These are phyloP conservation scores for Dactylellina cionopaga DNA, from an alignment of 2,329 filamentous ascomycete species.

Conservation along the genomic window DNA sequence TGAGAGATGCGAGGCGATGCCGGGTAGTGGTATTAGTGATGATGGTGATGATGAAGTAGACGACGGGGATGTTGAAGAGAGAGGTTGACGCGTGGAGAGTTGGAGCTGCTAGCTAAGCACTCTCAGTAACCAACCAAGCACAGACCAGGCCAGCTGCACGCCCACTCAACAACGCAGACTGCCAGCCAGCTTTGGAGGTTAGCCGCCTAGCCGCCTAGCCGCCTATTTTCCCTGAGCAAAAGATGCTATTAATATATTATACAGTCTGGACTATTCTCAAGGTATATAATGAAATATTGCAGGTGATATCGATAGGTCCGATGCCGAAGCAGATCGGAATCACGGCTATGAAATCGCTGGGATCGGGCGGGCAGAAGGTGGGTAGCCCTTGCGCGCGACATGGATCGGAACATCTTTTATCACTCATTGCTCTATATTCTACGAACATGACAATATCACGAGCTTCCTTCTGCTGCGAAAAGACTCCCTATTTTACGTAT, in stretches of 20 bases:
- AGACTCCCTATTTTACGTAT: neutral
- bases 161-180: neutral
- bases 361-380: neutral
- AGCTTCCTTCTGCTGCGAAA: conserved; percentile 9
- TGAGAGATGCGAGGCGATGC: neutral
- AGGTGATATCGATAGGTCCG: conserved; percentile 24
- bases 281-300: too few relatives aligned
- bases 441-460: conserved; percentile 4
- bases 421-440: neutral
- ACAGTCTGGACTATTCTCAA: too few relatives aligned
- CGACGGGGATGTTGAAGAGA: conserved; percentile 6
- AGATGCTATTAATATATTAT: too few relatives aligned
- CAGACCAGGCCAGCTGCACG: conserved; percentile 4
- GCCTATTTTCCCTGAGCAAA: neutral
- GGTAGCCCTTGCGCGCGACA: conserved; percentile 5
- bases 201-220: neutral
- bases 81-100: conserved; percentile 41
- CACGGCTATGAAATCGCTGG: conserved; percentile 10
- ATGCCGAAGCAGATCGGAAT: conserved; percentile 41
- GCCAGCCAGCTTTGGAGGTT: neutral
- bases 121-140: conserved; percentile 5
- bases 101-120: conserved; percentile 6
- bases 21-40: neutral
- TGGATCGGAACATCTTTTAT: conserved; percentile 40
- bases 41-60: neutral